Conservation (phyloP, 306 rosid genomes). For the Casuarina glauca region DNA sequence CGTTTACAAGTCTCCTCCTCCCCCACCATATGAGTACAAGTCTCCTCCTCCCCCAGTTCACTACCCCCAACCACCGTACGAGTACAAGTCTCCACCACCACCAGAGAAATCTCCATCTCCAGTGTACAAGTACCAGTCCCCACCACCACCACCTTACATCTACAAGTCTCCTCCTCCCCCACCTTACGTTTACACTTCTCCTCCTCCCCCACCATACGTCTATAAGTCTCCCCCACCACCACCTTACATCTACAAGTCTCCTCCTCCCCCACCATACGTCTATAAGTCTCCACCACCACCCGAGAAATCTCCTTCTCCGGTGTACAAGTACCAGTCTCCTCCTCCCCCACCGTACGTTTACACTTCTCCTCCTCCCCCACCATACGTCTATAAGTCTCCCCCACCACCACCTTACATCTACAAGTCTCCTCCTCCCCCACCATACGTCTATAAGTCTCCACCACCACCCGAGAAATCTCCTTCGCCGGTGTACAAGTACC, state of each 20-base stretch:
- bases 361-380: neutral
- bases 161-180: constrained; percentile 34
- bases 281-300: constrained; percentile 1
- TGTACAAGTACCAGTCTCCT: constrained; percentile 19
- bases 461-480: constrained; percentile 18
- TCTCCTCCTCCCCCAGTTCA: constrained; percentile 43
- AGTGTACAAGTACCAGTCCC: constrained; percentile 12
- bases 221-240: constrained; percentile 37
- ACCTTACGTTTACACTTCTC: constrained; percentile 4
- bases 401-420: constrained; percentile 4
- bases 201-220: constrained; percentile 7
- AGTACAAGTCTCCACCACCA: constrained; percentile 37
- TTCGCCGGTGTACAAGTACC: too few relatives aligned
- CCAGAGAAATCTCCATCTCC: constrained; percentile 13
- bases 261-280: constrained; percentile 28
- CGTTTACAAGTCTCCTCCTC: constrained; percentile 51
- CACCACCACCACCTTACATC: constrained; percentile 18
- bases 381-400: constrained; percentile 26
- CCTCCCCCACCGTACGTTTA: constrained; percentile 13
- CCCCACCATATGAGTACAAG: constrained; percentile 33
- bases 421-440: constrained; percentile 6
- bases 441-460: neutral
- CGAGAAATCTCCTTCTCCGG: constrained; percentile 12
- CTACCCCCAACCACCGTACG: constrained; percentile 30
- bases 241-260: constrained; percentile 16